Evolutionary conservation across 352 stramenopile genomes (phyloP).

Genomic region (Aphanomyces cochlioides): DNA sequence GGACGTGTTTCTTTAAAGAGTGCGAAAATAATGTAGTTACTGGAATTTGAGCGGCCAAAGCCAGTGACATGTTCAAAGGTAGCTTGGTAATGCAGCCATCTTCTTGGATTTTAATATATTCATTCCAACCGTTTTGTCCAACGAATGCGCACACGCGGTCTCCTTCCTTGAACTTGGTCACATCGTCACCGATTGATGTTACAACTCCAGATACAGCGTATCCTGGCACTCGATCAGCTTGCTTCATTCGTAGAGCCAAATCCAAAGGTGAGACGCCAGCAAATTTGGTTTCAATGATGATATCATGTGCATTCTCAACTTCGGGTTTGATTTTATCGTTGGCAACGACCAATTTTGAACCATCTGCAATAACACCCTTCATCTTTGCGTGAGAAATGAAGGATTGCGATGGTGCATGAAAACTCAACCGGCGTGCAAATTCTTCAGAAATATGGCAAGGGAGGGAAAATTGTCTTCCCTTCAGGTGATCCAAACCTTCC

Average conservation of each 20-base stretch:
- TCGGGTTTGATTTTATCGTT: not conserved
- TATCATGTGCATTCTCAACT: not conserved
- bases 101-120: conserved; percentile 22
- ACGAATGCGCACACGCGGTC: conserved; percentile 28
- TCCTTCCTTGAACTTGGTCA: conserved; percentile 11
- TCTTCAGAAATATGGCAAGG: conserved; percentile 23
- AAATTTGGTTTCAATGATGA: conserved; percentile 29
- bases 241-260: not conserved
- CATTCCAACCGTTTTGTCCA: not conserved
- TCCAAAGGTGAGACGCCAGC: conserved; percentile 21
- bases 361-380: conserved; percentile 21
- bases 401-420: conserved; percentile 4
- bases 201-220: conserved; percentile 15
- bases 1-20: not conserved
- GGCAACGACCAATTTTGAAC: not conserved
- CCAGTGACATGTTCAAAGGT: conserved; percentile 23
- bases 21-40: conserved; percentile 13
- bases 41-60: conserved; percentile 14
- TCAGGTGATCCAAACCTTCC: conserved; percentile 59
- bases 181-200: conserved; percentile 6
- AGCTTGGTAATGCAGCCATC: conserved; percentile 19
- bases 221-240: not conserved
- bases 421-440: conserved; percentile 19
- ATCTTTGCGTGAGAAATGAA: conserved; percentile 25
- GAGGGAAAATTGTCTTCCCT: conserved; percentile 15